These are phyloP conservation scores for Suhomyces canberraensis DNA, from an alignment of 805 yeast genomes.

Conservation along the genomic window DNA sequence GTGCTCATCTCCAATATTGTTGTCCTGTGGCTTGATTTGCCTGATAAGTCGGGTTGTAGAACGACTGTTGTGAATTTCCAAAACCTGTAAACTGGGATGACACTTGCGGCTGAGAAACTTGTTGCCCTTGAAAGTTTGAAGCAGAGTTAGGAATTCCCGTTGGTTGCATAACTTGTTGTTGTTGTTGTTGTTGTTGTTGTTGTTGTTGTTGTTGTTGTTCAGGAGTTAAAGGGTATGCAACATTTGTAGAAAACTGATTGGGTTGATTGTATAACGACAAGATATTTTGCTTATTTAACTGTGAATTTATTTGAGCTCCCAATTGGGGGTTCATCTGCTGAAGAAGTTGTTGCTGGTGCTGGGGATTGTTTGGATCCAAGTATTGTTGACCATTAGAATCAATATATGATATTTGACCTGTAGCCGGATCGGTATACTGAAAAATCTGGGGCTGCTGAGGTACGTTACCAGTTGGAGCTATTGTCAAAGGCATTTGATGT, in stretches of 20 bases:
- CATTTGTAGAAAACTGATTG: conserved; percentile 22
- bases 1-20: conserved; percentile 8
- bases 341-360: conserved; percentile 36
- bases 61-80: conserved; percentile 9
- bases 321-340: conserved; percentile 23
- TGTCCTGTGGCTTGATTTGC: neutral
- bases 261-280: conserved; percentile 44
- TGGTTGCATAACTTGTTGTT: conserved; percentile 1
- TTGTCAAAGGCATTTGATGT: neutral
- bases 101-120: too few relatives aligned
- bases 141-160: too few relatives aligned
- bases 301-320: conserved; percentile 16
- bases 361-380: conserved; percentile 46
- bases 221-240: conserved; percentile 20
- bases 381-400: conserved; percentile 69
- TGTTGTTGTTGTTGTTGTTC: conserved; percentile 8
- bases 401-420: conserved; percentile 64
- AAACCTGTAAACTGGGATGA: conserved; percentile 15
- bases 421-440: conserved; percentile 69
- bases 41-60: conserved; percentile 6
- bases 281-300: conserved; percentile 35
- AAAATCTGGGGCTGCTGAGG: conserved; percentile 45
- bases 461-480: neutral
- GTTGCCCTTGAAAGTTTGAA: too few relatives aligned
- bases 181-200: conserved; percentile 8